Conservation (phyloP, 2,329 filamentous ascomycete genomes). For the Diaporthe ilicicola region DNA sequence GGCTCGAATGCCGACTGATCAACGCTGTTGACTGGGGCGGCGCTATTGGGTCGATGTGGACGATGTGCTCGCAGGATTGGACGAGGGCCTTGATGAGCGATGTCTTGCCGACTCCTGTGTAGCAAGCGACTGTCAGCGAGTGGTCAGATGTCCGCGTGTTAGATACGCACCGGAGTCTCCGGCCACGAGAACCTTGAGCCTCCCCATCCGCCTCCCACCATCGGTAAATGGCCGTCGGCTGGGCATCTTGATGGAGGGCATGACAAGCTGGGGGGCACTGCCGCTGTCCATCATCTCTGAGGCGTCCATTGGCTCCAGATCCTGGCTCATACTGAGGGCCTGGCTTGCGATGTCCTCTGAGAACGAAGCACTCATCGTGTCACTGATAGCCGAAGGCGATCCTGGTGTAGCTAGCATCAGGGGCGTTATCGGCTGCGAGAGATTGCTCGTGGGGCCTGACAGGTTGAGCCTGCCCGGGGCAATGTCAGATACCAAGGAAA, state of each 20-base stretch:
- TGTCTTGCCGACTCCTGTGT: constrained; percentile 82
- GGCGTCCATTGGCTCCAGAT: constrained; percentile 54
- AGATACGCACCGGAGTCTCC: constrained; percentile 74
- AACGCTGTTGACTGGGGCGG: constrained; percentile 40
- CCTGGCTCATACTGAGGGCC: constrained; percentile 48
- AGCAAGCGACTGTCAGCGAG: constrained; percentile 33
- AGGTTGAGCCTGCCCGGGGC: constrained; percentile 32
- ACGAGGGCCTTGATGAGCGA: constrained; percentile 89
- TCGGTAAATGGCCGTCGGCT: constrained; percentile 88
- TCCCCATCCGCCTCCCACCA: constrained; percentile 83
- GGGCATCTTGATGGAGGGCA: constrained; percentile 95
- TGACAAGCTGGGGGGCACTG: constrained; percentile 83
- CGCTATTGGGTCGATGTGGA: constrained; percentile 81
- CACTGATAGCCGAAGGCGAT: constrained; percentile 54
- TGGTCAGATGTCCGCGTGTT: neutral
- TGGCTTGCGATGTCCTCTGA: constrained; percentile 53
- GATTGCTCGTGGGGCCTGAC: constrained; percentile 32
- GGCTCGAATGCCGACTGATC: constrained; percentile 37
- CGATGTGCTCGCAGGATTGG: constrained; percentile 88
- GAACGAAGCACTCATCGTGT: constrained; percentile 59
- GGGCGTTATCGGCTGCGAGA: constrained; percentile 56
- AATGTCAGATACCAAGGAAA: constrained; percentile 31
- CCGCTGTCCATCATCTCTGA: constrained; percentile 54
- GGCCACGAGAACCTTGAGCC: constrained; percentile 87
- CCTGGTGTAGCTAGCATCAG: constrained; percentile 51